Evolutionary conservation across 2,329 filamentous ascomycete genomes (phyloP).

Genomic region (Exserohilum turcica): DNA sequence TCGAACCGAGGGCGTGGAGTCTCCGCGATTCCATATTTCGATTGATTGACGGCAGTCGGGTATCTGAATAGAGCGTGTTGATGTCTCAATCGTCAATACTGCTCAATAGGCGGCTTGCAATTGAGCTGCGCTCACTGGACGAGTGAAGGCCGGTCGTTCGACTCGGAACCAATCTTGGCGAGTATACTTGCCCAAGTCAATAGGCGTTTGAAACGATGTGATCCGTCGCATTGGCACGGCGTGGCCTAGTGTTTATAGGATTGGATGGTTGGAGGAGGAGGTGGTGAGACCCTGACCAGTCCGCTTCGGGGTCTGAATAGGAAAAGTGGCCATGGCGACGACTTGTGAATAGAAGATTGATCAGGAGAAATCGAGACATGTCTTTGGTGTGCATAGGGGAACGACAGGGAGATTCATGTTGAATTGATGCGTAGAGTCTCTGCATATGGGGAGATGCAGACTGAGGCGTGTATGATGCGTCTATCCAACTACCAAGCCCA

Average conservation of each 20-base stretch:
- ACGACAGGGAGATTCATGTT: background rate
- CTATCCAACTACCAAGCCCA: constrained; percentile 2
- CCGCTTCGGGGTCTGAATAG: constrained; percentile 45
- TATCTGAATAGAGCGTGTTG: constrained; percentile 10
- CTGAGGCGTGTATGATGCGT: constrained; percentile 2
- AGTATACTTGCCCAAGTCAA: constrained; percentile 4
- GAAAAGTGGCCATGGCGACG: constrained; percentile 14
- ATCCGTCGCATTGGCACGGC: constrained; percentile 8
- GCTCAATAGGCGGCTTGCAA: constrained; percentile 27
- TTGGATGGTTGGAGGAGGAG: constrained; percentile 1
- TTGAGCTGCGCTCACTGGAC: constrained; percentile 11
- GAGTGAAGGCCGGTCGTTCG: constrained; percentile 20
- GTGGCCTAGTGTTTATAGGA: background rate
- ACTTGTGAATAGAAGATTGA: constrained; percentile 31
- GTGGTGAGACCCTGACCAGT: constrained; percentile 23
- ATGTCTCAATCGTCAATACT: constrained; percentile 31
- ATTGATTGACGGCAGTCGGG: background rate
- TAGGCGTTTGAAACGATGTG: constrained; percentile 11
- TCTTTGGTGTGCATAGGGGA: constrained; percentile 1
- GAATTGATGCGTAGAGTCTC: background rate
- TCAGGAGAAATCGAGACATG: constrained; percentile 19
- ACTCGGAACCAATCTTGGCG: background rate
- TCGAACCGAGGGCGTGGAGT: background rate
- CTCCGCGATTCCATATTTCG: background rate
- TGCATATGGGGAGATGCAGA: constrained; percentile 1